These are phyloP conservation scores for Penicillium rolfsii DNA, from an alignment of 2,329 filamentous ascomycete species.

Conservation along the genomic window DNA sequence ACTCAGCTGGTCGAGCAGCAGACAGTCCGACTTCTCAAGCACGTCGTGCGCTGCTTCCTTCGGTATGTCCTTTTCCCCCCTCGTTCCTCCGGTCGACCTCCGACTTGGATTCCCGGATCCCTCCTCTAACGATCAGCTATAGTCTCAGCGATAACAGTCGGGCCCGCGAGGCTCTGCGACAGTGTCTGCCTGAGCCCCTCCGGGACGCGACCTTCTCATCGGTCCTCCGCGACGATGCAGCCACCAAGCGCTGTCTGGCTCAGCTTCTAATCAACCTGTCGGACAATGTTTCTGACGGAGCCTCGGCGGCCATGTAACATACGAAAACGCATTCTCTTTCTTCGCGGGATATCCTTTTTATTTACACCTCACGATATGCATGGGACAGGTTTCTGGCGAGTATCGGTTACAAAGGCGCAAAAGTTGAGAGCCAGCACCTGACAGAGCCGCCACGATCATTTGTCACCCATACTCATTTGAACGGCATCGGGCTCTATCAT, in stretches of 20 bases:
- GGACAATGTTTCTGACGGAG: slow-evolving; percentile 72
- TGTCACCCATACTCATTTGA: slow-evolving; percentile 15
- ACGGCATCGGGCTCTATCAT: slow-evolving; percentile 12
- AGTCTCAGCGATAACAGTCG: slow-evolving; percentile 95
- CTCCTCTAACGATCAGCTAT: slow-evolving; percentile 14
- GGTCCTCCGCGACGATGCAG: slow-evolving; percentile 93
- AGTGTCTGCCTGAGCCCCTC: slow-evolving; percentile 98
- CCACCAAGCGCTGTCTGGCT: slow-evolving; percentile 95
- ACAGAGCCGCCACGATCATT: slow-evolving; percentile 16
- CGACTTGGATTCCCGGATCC: not conserved
- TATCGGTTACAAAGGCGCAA: slow-evolving; percentile 45
- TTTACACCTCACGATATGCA: slow-evolving; percentile 46
- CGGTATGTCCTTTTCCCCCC: slow-evolving; percentile 61
- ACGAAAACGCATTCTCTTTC: slow-evolving; percentile 39
- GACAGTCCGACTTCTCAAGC: slow-evolving; percentile 92
- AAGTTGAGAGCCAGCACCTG: slow-evolving; percentile 31
- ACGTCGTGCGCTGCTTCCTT: slow-evolving; percentile 95
- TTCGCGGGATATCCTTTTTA: slow-evolving; percentile 34
- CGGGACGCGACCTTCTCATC: slow-evolving; percentile 96
- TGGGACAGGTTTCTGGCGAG: slow-evolving; percentile 47
- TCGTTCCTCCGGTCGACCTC: not conserved
- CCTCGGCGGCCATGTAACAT: slow-evolving; percentile 46
- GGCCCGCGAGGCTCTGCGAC: slow-evolving; percentile 88
- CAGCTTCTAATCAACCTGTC: slow-evolving; percentile 95
- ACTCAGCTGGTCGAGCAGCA: slow-evolving; percentile 96